These are phyloP conservation scores for Aegilops sharonensis DNA, from an alignment of 176 grass and related monocot species.

Conservation along the genomic window DNA sequence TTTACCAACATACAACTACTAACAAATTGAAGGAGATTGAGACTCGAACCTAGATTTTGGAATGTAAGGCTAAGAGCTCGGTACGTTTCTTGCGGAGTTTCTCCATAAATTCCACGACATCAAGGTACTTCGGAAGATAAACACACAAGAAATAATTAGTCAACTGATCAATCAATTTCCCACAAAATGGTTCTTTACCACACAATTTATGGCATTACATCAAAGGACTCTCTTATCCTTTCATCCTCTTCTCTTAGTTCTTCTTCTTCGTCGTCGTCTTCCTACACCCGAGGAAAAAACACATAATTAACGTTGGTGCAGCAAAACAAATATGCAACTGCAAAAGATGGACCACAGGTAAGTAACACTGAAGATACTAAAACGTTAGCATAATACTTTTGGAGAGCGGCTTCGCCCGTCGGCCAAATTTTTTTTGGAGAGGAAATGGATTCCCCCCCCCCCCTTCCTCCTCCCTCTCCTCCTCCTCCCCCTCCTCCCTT, in stretches of 20 bases:
- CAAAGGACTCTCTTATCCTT: neutral
- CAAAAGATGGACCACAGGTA: neutral
- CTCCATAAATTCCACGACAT: neutral
- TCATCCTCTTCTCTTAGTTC: neutral
- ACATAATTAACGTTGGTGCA: neutral
- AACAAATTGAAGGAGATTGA: neutral
- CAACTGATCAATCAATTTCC: neutral
- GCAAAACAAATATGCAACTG: neutral
- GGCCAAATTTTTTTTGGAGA: too few relatives aligned
- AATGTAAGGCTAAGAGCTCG: neutral
- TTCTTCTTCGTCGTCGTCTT: neutral
- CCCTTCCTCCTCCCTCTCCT: too few relatives aligned
- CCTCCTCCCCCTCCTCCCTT: too few relatives aligned
- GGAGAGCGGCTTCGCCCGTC: too few relatives aligned
- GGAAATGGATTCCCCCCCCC: too few relatives aligned
- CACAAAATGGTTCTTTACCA: neutral
- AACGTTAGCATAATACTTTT: too few relatives aligned
- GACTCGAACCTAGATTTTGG: neutral
- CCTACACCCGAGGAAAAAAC: neutral
- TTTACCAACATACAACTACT: neutral
- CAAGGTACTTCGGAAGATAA: slow-evolving; percentile 1
- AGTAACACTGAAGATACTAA: too few relatives aligned
- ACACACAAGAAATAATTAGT: slow-evolving; percentile 5
- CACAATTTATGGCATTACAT: neutral
- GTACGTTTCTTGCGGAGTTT: neutral